phyloP scores from a whole-genome alignment of 179 eudicot genomes.

The Nepenthes alata region DNA sequence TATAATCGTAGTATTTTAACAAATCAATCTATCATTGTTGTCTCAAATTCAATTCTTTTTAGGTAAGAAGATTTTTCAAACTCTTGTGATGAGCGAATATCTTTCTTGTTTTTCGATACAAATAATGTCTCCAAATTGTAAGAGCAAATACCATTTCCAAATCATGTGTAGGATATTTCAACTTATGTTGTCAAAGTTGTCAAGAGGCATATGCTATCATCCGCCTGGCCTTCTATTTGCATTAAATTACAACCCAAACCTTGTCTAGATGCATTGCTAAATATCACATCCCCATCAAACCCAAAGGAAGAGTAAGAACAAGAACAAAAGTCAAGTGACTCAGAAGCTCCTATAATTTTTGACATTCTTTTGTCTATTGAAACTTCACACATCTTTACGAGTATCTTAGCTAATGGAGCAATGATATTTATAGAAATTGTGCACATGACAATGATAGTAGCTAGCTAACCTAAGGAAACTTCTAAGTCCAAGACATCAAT shows the following conservation, averaged over 20 bases:
- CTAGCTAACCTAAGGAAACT: constrained; percentile 1
- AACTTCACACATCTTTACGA: too few species aligned
- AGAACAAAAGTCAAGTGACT: background rate
- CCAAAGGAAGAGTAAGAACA: background rate
- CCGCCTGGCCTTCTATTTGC: background rate
- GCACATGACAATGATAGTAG: background rate
- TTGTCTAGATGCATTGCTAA: background rate
- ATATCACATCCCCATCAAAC: background rate
- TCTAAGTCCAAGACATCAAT: background rate
- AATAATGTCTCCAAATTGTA: background rate
- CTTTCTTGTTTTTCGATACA: background rate
- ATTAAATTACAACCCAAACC: background rate
- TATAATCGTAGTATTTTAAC: too few species aligned
- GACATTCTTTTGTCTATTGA: background rate
- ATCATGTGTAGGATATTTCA: background rate
- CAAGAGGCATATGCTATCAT: background rate
- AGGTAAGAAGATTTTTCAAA: background rate
- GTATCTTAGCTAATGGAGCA: background rate
- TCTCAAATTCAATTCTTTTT: too few species aligned
- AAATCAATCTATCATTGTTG: too few species aligned
- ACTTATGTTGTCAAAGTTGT: background rate
- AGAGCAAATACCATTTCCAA: background rate
- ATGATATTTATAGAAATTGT: background rate
- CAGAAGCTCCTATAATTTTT: background rate
- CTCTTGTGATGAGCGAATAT: background rate